Evolutionary conservation across 495 filamentous ascomycete genomes (phyloP).

Genomic region (Xylaria nigripes): DNA sequence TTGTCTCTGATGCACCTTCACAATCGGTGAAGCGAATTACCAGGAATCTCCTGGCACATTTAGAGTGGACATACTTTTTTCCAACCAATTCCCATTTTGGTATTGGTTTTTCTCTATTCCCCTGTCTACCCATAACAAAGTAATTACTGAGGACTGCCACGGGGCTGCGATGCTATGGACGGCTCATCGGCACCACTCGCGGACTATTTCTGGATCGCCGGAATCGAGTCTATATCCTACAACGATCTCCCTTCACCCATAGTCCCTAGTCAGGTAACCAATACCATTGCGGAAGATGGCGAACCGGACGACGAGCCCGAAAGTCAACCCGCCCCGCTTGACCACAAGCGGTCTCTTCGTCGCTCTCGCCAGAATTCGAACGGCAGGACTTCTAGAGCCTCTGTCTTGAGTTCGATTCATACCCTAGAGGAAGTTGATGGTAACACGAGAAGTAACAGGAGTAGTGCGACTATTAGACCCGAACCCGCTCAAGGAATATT

Average conservation of each 20-base stretch:
- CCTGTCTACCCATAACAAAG: not conserved
- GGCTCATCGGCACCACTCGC: slow-evolving; percentile 72
- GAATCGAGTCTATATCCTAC: slow-evolving; percentile 68
- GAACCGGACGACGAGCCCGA: slow-evolving; percentile 49
- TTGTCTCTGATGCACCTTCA: slow-evolving; percentile 1
- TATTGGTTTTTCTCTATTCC: not conserved
- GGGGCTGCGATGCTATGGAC: slow-evolving; percentile 45
- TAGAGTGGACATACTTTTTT: not conserved
- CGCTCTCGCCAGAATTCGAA: slow-evolving; percentile 56
- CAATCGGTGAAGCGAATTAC: not conserved
- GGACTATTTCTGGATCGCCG: slow-evolving; percentile 98
- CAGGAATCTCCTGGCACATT: not conserved
- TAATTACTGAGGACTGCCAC: slow-evolving; percentile 5
- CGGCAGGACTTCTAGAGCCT: slow-evolving; percentile 57
- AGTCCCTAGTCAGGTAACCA: slow-evolving; percentile 45
- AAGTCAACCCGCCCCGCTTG: slow-evolving; percentile 32
- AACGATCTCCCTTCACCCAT: slow-evolving; percentile 35
- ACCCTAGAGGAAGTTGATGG: slow-evolving; percentile 52
- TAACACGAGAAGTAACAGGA: slow-evolving; percentile 72
- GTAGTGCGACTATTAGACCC: slow-evolving; percentile 74
- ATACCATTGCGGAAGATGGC: slow-evolving; percentile 76
- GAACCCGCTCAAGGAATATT: slow-evolving; percentile 34
- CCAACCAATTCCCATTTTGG: not conserved
- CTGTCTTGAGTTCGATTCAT: slow-evolving; percentile 52
- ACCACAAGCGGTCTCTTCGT: slow-evolving; percentile 46